Evolutionary conservation across 345 rosid species (phyloP), one percentile per base, ranked within the genome.

Genomic region (Trapa bicornis): DNA sequence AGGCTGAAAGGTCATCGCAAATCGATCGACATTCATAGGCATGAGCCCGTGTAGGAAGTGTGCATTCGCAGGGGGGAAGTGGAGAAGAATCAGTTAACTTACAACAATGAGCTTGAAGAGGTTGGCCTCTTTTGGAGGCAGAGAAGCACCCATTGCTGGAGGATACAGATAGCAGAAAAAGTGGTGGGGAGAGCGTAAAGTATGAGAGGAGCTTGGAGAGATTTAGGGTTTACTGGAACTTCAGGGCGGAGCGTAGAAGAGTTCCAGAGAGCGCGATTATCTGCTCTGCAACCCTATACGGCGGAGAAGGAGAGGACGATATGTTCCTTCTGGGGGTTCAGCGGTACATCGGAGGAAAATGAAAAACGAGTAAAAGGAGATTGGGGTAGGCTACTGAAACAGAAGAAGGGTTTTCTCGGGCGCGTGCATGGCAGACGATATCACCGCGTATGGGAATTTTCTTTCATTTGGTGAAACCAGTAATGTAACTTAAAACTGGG

Each of bases 21-120:
- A 33, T 38, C 57, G 65, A 69, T 69, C 66, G 50, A 32, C n/a
- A 52, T 16, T 17, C 36, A 16, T 16, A 3, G 5, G 13, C 37
- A 66, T 14, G 32, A 37, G 58, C n/a, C 48, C 68, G 0, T 66
- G 16, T 14, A 37, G n/a, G 37, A 37, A 67, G 60, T 12, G 15
- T 22, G 13, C 36, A 52, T 0, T 0, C 42, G 36, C 15, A 4
- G 7, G 15, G 10, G 48, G 17, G 69, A 54, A 47, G 60, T 68
- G 70, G 42, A 73, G 74, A 68, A 68, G 71, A 47, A 64, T 67
- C 64, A 64, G 67, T 76, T 54, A 75, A 76, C 92, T 72, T 91
- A 95, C 99, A 78, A 91, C 98, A 83, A 95, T 95, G 89, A 87
- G 90, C 81, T 95, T 95, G 90, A 95, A 95, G 82, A 87, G 99